Conservation (phyloP, 441 rosid genomes). For the Dalechampia spathulata region DNA sequence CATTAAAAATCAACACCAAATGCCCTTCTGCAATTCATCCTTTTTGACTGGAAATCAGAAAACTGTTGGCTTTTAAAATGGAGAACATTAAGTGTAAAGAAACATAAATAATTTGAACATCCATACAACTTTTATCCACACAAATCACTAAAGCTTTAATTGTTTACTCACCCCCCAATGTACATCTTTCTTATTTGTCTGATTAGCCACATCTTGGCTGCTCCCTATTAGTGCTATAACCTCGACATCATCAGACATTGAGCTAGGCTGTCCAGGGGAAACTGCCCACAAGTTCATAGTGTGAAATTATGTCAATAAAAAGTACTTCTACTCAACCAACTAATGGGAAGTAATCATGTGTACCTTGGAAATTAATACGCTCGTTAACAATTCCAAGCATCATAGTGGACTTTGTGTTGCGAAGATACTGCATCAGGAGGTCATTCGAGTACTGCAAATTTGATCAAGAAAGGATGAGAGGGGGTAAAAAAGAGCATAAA, state of each 20-base stretch:
- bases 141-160: no score
- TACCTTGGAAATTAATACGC: slow-evolving; percentile 90
- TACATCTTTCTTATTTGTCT: slow-evolving; percentile 82
- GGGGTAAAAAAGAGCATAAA: neutral
- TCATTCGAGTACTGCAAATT: slow-evolving; percentile 83
- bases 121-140: no score
- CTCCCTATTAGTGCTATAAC: slow-evolving; percentile 70
- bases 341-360: slow-evolving; percentile 8
- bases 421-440: slow-evolving; percentile 86
- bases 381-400: slow-evolving; percentile 94
- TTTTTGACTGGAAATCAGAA: neutral
- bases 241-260: slow-evolving; percentile 81
- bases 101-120: neutral
- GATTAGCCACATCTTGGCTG: slow-evolving; percentile 67
- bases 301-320: neutral
- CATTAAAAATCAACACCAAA: no score
- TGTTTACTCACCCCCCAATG: slow-evolving; percentile 84
- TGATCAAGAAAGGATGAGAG: slow-evolving; percentile 2
- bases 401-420: slow-evolving; percentile 63
- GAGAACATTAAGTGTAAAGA: neutral
- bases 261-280: slow-evolving; percentile 81
- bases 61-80: neutral
- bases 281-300: slow-evolving; percentile 42
- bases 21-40: no score
- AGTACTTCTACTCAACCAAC: neutral